Base-by-base conservation (phyloP, 768 basidiomycete genomes). In the Bullera alba region DNA sequence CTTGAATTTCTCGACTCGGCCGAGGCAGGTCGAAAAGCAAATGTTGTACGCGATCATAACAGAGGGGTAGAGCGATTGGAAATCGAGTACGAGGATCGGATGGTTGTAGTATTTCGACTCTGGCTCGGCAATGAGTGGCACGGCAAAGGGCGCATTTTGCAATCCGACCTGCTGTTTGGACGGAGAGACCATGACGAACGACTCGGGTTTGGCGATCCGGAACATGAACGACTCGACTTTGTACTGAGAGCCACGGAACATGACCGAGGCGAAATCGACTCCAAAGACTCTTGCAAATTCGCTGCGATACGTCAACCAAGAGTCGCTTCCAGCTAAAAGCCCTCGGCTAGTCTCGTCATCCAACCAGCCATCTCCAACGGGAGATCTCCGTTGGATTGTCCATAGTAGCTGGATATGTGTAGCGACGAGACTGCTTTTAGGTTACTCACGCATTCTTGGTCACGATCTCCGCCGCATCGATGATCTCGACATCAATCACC, bases 171-270 rank as follows among this genome's bases (percentile, higher is more conserved):
- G 86, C 48, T 79, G 76, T 70, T 82, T 85, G 56, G 84, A 92
- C 0, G 95, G 95, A 0, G 93, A 96, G 12, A 93, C 75, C 4
- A 99, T 75, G 19, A 96, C 80, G 58, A 91, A 91, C 57, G 79
- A 86, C 69, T 97, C 95, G 0, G 95, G 91, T 71, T 97, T 97
- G 16, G 87, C 87, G 42, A 97, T 90, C 17, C 92, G 83, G 71
- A 95, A 92, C 85, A 99, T 85, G 75, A 99, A 93, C 0, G 91
- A 91, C 75, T 99, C 95, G 23, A 97, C 95, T 74, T 97, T 99
- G 77, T 90, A 97, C 64, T 99, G 95, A 0, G 91, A 95, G 0
- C 95, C 95, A 27, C 95, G 82, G 53, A 82, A 90, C 56, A 95
- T 80, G 27, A 96, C 92, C 3, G 91, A 95, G 66, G 84, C 87